phyloP scores from a whole-genome alignment of 2,329 filamentous ascomycete genomes.

The Lasiodiplodia citricola region DNA sequence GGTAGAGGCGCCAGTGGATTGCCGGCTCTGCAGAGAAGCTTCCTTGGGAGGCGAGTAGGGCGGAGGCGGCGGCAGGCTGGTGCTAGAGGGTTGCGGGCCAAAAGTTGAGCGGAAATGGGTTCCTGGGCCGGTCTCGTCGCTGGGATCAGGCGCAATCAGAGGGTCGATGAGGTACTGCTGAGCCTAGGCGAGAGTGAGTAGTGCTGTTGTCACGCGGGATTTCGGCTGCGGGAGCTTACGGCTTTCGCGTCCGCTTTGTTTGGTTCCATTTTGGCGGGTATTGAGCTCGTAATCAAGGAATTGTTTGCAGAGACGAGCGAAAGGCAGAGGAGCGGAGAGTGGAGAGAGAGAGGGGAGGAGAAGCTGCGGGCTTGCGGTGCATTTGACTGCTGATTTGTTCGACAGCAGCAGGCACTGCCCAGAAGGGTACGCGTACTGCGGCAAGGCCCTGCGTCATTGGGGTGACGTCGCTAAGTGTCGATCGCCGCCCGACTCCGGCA shows the following conservation, averaged over 20 bases:
- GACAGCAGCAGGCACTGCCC: constrained; percentile 8
- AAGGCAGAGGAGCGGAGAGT: neutral
- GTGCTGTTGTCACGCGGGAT: neutral
- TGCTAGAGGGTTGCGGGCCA: constrained; percentile 29
- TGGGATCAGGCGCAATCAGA: constrained; percentile 70
- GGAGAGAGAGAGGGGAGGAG: neutral
- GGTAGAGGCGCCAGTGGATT: constrained; percentile 45
- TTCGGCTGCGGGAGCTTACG: constrained; percentile 13
- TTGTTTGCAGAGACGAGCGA: neutral
- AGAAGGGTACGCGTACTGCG: constrained; percentile 3
- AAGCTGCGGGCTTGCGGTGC: neutral
- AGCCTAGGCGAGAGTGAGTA: constrained; percentile 55
- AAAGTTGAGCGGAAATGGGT: constrained; percentile 55
- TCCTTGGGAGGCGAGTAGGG: constrained; percentile 33
- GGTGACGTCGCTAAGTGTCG: constrained; percentile 16
- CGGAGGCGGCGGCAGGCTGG: neutral
- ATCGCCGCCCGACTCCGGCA: neutral
- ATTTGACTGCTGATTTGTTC: constrained; percentile 18
- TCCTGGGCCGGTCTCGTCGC: constrained; percentile 69
- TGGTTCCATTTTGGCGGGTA: constrained; percentile 14
- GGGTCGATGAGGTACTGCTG: constrained; percentile 72
- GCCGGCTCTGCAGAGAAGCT: constrained; percentile 35
- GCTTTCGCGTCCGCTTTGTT: constrained; percentile 19
- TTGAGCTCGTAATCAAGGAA: neutral
- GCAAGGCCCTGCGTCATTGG: constrained; percentile 23